Evolutionary conservation across 352 stramenopile genomes (phyloP), one percentile per base, ranked within the genome.

Genomic region (Detonula confervacea): DNA sequence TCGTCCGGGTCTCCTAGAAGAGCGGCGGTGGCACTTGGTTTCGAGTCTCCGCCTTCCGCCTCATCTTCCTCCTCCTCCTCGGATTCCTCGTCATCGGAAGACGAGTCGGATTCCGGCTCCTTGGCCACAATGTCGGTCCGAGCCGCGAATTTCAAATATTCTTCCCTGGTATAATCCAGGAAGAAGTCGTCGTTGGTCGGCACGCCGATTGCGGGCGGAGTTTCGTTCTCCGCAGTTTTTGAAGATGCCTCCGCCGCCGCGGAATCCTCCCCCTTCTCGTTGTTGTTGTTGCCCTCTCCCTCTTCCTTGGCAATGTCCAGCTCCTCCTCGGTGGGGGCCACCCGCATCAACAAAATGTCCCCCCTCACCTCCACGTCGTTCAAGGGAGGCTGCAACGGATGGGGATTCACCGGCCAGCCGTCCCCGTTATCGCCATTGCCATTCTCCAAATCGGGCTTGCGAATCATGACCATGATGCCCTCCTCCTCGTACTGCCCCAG

Each of bases 401-500:
- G 86, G 0, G 70, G 71, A 87, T 92, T 93, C 0, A 87, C 27
- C 5, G 68, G 73, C 12, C 27, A 61, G 33, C 67, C 65, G 27
- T 81, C 66, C 30, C 46, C 60, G 5, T 79, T 59, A 16, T 77
- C 61, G 0, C 56, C 37, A 12, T 57, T 57, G 16, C 54, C 11
- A 44, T 62, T 33, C 20, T 77, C 49, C 33, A 46, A 63, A 62
- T 72, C 20, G 22, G 60, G 55, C 44, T 54, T 18, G 39, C 83
- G 81, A 25, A 90, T 67, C 79, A 93, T 91, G 22, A 91, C 46
- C 18, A 93, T 75, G 22, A 89, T 87, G 5, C 88, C 86, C 71
- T 93, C 88, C 0, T 88, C 80, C 62, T 90, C 83, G 35, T 89
- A 93, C 72, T 93, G 88, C 37, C 88, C 86, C 27, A 93, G 51